These are phyloP conservation scores for Colletotrichum karsti DNA, from an alignment of 2,329 filamentous ascomycete species.

Conservation along the genomic window DNA sequence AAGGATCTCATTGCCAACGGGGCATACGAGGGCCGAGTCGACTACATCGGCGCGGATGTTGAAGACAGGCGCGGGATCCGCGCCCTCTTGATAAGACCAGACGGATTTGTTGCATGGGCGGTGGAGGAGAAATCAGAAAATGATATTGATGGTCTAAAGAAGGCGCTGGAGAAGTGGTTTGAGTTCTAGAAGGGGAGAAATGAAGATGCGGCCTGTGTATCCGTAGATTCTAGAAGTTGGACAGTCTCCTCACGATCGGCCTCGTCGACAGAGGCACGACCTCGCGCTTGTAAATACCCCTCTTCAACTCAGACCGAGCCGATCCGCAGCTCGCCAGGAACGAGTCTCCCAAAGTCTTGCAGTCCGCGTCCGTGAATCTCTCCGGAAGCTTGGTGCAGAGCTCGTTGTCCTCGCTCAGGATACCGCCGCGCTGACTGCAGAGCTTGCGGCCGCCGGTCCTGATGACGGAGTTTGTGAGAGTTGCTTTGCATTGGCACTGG, in stretches of 20 bases:
- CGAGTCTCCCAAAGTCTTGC: constrained; percentile 9
- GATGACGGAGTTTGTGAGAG: background rate
- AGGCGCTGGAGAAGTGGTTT: background rate
- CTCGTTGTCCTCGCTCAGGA: constrained; percentile 12
- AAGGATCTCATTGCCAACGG: constrained; percentile 12
- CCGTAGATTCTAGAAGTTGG: background rate
- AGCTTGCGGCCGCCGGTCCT: constrained; percentile 10
- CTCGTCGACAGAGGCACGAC: constrained; percentile 13
- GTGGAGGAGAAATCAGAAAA: constrained; percentile 31
- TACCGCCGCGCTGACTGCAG: constrained; percentile 13
- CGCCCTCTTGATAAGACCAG: constrained; percentile 39
- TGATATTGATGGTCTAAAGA: constrained; percentile 27
- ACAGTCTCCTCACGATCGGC: constrained; percentile 2
- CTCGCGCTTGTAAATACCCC: constrained; percentile 25
- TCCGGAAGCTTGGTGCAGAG: constrained; percentile 14
- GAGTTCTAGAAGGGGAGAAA: background rate
- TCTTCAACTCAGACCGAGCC: constrained; percentile 16
- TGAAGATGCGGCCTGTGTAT: background rate
- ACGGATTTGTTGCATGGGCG: constrained; percentile 42
- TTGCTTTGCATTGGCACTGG: constrained; percentile 16
- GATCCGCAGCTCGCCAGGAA: constrained; percentile 24
- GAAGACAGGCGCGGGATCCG: constrained; percentile 35
- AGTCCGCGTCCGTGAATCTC: constrained; percentile 21
- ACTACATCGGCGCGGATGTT: constrained; percentile 31
- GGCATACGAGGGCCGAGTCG: constrained; percentile 27